Base-by-base conservation (phyloP, 306 rosid genomes). In the Canavalia gladiata region DNA sequence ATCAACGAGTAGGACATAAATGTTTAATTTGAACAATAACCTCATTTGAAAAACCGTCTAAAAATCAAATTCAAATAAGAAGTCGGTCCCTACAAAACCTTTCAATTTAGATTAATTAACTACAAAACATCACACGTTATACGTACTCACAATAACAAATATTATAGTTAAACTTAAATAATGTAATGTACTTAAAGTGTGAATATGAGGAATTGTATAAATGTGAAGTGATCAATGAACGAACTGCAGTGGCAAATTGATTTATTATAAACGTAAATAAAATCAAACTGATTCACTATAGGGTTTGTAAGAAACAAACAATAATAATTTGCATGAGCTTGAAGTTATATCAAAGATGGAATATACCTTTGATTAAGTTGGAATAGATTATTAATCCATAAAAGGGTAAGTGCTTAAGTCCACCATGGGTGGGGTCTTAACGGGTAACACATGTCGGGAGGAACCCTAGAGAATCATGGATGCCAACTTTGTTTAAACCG, bases 401-500 rank as follows among this genome's bases (percentile, higher is more conserved):
- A 30, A 62, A 43, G 76, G 47, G 52, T 42, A 30, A 54, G 77
- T 62, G 80, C 31, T 83, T 33, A 81, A 85, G 89, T 88, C 86
- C 86, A 82, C 78, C 76, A 58, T 29, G 41, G 42, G 96, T 88
- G 94, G 97, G 92, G 86, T 84, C 88, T 68, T 82, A 84, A 88
- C 86, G 88, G 90, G 87, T 88, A 91, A 71, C 82, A 81, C 84
- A 75, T 88, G 96, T 89, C 89, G 86, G 88, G 13, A 71, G 63
- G 87, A 88, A 82, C 83, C 86, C 86, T 62, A 11, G 77, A 85
- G 81, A 84, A 86, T 87, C 74, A 91, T 91, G 91, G 91, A 79
- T 90, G 91, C 87, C 97, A 91, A 89, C 94, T 87, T 87, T 86
- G 83, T 85, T 87, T 87, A 91, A 89, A 91, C 87, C 97, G 98